Base-by-base conservation (phyloP, 805 yeast species). In the Crinitomyces ghanaensis region DNA sequence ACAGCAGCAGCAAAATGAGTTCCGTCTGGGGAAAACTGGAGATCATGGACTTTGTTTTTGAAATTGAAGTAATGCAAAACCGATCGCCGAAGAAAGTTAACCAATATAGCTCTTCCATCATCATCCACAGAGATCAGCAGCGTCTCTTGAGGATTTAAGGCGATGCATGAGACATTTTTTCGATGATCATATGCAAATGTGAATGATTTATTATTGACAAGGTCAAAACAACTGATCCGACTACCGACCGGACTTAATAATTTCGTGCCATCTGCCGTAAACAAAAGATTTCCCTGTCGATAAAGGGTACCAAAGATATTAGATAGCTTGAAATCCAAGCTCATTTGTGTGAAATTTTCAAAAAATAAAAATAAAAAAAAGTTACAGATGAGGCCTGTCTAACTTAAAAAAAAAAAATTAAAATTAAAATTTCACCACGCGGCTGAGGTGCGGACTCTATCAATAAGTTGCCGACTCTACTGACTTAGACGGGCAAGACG, bases 31-130 rank as follows among this genome's bases (percentile, higher is more conserved):
- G 94, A 75, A 56, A 91, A 91, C 48, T 77, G 72, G 17, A 88
- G 54, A 44, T 78, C 88, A 18, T 60, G 54, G 21, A 88, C 93
- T 29, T 58, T 63, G 16, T 79, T 93, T 52, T 78, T 82, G 63
- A 91, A 91, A 53, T 86, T 91, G 66, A 91, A 85, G 58, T 91
- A 93, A 53, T 91, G 95, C 40, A 91, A 61, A 9, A 85, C 96
- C 1, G 83, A 77, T 42, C 93, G 69, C 16, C 93, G 68, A 26
- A 68, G 68, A 51, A 79, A 86, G 50, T 91, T 91, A 22, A 82
- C 94, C 39, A 91, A 65, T 30, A 91, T 84, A 13, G 94, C 96
- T 45, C 96, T 68, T 0, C 98, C 98, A 48, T 84, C 94, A 33
- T 68, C 77, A 51, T 93, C 98, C 1, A 88, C 82, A 2, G 93